Evolutionary conservation across 768 basidiomycete genomes (phyloP).

Genomic region (Boletellus emodensis): DNA sequence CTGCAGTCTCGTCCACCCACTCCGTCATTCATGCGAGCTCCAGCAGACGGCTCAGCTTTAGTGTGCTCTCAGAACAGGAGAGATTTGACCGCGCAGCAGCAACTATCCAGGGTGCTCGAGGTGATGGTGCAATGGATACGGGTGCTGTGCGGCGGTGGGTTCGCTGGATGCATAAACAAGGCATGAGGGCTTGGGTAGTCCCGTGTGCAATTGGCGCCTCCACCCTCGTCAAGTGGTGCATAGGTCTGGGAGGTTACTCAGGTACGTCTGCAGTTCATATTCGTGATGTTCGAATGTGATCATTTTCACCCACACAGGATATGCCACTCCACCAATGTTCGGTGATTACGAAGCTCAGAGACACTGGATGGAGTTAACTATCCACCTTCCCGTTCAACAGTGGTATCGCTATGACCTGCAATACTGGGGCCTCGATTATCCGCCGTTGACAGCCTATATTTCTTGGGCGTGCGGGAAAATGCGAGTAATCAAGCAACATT

Average conservation of each 20-base stretch:
- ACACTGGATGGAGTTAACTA: conserved; percentile 92
- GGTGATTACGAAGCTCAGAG: conserved; percentile 94
- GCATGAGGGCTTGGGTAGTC: conserved; percentile 56
- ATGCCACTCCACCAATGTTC: conserved; percentile 72
- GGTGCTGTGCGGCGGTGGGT: conserved; percentile 62
- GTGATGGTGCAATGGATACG: conserved; percentile 21
- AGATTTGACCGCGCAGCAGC: conserved; percentile 4
- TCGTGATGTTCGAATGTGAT: background rate
- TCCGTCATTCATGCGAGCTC: conserved; percentile 24
- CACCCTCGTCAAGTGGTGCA: conserved; percentile 58
- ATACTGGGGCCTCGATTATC: conserved; percentile 96
- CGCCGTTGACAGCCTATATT: conserved; percentile 86
- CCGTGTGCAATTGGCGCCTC: conserved; percentile 52
- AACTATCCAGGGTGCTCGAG: conserved; percentile 14
- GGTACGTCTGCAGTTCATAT: conserved; percentile 44
- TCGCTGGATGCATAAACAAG: conserved; percentile 75
- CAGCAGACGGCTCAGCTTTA: conserved; percentile 36
- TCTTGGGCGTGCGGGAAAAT: conserved; percentile 79
- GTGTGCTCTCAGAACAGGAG: conserved; percentile 39
- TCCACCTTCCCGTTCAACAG: conserved; percentile 64
- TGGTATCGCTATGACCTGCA: conserved; percentile 90
- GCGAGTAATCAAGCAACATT: conserved; percentile 42
- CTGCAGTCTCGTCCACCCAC: conserved; percentile 27
- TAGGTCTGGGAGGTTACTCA: conserved; percentile 78
- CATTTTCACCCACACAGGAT: conserved; percentile 39